Percentiles rank a stretch among this genome's conserved stretches.
Conservation (phyloP, 441 rosid genomes). For the Isatis lusitanica region DNA sequence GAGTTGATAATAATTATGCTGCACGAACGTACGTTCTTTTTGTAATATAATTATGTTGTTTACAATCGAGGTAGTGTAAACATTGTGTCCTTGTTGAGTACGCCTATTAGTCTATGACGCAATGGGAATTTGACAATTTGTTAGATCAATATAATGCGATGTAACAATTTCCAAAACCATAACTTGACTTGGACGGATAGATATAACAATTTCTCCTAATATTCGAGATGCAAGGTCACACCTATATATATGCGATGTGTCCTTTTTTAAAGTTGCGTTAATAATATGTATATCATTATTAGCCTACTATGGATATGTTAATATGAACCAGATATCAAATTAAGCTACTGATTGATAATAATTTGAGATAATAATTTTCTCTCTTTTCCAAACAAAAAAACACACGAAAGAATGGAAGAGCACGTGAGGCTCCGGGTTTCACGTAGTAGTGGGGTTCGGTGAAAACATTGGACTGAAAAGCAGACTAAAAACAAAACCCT, state of each 20-base stretch:
- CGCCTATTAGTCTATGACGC: neutral
- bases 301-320: neutral
- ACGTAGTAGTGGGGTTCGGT: constrained; percentile 47
- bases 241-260: neutral
- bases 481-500: constrained; percentile 36
- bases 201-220: neutral
- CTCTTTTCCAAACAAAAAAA: too few relatives aligned
- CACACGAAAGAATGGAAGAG: neutral
- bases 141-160: neutral
- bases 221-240: neutral
- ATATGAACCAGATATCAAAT: too few relatives aligned
- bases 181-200: neutral
- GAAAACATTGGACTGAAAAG: constrained; percentile 30
- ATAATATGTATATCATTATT: neutral
- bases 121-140: neutral
- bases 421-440: constrained; percentile 58
- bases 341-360: too few relatives aligned
- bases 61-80: neutral
- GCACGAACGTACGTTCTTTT: neutral
- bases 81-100: neutral
- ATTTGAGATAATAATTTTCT: too few relatives aligned
- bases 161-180: too few relatives aligned
- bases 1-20: too few relatives aligned
- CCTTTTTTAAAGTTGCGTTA: neutral
- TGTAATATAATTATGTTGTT: neutral